phyloP scores from a whole-genome alignment of 2,329 filamentous ascomycete genomes.

The Acrocalymma vagum region DNA sequence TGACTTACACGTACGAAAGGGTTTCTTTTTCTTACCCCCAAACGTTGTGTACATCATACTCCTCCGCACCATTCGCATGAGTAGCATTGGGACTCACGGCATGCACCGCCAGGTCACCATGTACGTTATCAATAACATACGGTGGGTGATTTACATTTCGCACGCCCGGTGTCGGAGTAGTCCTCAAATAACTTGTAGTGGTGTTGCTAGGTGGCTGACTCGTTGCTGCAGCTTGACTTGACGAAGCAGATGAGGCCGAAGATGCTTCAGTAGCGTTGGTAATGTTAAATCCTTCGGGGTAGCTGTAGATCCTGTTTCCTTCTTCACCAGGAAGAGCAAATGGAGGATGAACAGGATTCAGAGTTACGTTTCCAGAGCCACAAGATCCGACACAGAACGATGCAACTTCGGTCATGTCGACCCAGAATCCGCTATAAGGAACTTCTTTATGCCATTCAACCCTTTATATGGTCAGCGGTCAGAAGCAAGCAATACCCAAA shows the following conservation, averaged over 20 bases:
- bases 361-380: slow-evolving; percentile 68
- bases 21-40: slow-evolving; percentile 47
- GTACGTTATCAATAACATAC: slow-evolving; percentile 77
- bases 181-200: slow-evolving; percentile 60
- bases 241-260: slow-evolving; percentile 63
- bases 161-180: slow-evolving; percentile 68
- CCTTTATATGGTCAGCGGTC: slow-evolving; percentile 16
- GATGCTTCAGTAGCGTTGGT: slow-evolving; percentile 75
- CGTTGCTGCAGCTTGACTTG: slow-evolving; percentile 58
- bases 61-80: slow-evolving; percentile 73
- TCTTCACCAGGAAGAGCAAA: slow-evolving; percentile 72
- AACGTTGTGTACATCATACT: slow-evolving; percentile 87
- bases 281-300: slow-evolving; percentile 74
- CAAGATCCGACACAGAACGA: slow-evolving; percentile 77
- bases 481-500: not conserved
- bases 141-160: slow-evolving; percentile 77
- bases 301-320: slow-evolving; percentile 66
- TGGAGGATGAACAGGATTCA: slow-evolving; percentile 74
- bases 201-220: slow-evolving; percentile 39
- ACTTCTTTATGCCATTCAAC: slow-evolving; percentile 61
- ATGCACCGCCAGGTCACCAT: slow-evolving; percentile 76
- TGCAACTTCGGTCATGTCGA: slow-evolving; percentile 69
- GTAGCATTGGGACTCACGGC: slow-evolving; percentile 81
- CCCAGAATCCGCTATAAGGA: slow-evolving; percentile 64
- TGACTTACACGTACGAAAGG: not conserved